Evolutionary conservation across 2,329 filamentous ascomycete species (phyloP).

Genomic region (Botrytis fabae): DNA sequence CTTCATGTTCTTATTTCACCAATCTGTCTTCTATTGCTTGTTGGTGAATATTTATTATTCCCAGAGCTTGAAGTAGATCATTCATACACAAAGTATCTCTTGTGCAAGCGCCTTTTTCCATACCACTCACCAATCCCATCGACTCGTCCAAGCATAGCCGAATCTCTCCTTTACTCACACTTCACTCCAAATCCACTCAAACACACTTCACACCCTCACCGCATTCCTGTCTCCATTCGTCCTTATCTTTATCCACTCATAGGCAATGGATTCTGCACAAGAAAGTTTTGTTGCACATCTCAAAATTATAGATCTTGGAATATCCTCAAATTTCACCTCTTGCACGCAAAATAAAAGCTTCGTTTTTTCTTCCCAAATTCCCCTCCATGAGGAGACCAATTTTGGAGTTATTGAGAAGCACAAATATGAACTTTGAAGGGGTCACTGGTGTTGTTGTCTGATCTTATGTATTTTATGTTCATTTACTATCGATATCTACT

Average conservation of each 20-base stretch:
- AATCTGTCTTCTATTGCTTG: not conserved
- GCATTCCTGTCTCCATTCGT: not conserved
- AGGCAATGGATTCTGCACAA: not conserved
- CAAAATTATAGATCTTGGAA: not conserved
- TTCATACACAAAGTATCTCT: not conserved
- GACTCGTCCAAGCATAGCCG: not conserved
- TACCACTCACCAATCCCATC: not conserved
- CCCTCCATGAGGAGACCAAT: not conserved
- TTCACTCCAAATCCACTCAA: conserved; percentile 6
- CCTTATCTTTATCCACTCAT: not conserved
- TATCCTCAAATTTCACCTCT: not conserved
- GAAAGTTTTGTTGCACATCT: conserved; percentile 2
- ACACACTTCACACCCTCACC: not conserved
- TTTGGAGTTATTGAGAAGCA: not conserved
- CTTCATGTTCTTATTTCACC: no score
- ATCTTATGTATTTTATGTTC: not conserved
- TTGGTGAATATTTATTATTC: rapidly evolving
- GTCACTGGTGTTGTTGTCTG: not conserved
- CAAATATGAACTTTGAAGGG: not conserved
- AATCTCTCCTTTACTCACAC: not conserved
- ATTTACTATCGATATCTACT: not conserved
- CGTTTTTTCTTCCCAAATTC: not conserved
- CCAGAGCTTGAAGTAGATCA: not conserved
- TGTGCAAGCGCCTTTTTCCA: no score
- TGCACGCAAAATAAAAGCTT: not conserved